A percentile compares a stretch with the other conserved stretches of the same genome.
Conservation (phyloP, 2,329 filamentous ascomycete species). For the Pezicula neosporulosa region DNA sequence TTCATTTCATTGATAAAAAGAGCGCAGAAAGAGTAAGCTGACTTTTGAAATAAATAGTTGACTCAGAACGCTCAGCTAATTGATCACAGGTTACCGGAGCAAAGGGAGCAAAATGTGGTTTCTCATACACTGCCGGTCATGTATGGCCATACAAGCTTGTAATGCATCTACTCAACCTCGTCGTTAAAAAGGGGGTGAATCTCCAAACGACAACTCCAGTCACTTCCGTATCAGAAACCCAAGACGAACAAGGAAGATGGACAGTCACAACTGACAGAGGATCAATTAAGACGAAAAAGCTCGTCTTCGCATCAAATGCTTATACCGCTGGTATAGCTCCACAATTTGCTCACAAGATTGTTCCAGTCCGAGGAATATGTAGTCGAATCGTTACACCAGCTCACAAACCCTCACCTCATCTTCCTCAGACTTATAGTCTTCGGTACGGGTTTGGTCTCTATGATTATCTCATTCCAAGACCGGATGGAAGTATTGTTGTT, state of each 20-base stretch:
- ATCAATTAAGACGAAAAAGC: slow-evolving; percentile 43
- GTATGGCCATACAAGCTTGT: slow-evolving; percentile 61
- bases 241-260: slow-evolving; percentile 32
- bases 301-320: slow-evolving; percentile 65
- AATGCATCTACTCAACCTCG: slow-evolving; percentile 44
- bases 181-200: slow-evolving; percentile 39
- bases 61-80: neutral
- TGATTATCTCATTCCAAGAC: slow-evolving; percentile 24
- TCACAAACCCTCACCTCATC: slow-evolving; percentile 20
- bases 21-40: slow-evolving; percentile 40
- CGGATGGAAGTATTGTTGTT: slow-evolving; percentile 27
- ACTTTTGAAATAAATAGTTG: neutral
- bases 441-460: slow-evolving; percentile 56
- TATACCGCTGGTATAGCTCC: slow-evolving; percentile 62
- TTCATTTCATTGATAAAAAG: slow-evolving; percentile 50
- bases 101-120: slow-evolving; percentile 9
- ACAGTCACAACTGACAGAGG: slow-evolving; percentile 52
- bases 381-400: slow-evolving; percentile 23
- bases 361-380: slow-evolving; percentile 49
- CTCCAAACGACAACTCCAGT: slow-evolving; percentile 50
- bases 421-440: slow-evolving; percentile 36
- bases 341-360: slow-evolving; percentile 45
- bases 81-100: slow-evolving; percentile 12
- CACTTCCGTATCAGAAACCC: slow-evolving; percentile 9
- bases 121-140: slow-evolving; percentile 9